Evolutionary conservation across 176 grass and related monocot genomes (phyloP).

Genomic region (Bonia amplexicaulis): DNA sequence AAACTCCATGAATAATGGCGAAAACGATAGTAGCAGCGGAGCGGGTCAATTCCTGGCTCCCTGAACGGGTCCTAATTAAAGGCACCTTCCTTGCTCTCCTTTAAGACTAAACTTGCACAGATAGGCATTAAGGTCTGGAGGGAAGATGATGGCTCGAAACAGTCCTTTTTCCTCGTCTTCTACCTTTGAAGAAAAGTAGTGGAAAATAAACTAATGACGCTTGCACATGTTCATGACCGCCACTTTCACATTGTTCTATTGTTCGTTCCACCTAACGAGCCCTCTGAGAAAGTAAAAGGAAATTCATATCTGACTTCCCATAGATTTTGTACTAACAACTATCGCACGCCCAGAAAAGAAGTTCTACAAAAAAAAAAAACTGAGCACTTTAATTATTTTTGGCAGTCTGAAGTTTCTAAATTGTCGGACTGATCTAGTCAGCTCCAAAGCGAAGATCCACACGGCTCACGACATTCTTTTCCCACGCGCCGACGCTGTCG

Average conservation of each 20-base stretch:
- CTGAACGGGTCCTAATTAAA: not conserved
- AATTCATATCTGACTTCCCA: not conserved
- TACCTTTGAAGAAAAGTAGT: not conserved
- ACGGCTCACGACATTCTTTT: not conserved
- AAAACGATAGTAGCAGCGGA: not conserved
- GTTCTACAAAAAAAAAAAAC: not conserved
- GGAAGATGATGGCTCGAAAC: not conserved
- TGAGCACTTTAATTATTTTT: not conserved
- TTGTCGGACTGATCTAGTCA: not conserved
- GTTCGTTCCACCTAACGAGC: not conserved
- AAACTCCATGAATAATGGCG: conserved; percentile 8
- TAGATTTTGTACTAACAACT: not conserved
- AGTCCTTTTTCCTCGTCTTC: not conserved
- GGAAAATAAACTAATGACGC: not conserved
- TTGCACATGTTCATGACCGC: not conserved
- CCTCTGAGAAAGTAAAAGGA: not conserved
- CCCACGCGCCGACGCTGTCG: not conserved
- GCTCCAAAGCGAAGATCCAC: not conserved
- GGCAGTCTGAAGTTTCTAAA: not conserved
- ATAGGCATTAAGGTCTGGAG: not conserved
- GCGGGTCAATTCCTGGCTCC: not conserved
- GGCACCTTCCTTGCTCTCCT: conserved; percentile 23
- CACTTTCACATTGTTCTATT: not conserved
- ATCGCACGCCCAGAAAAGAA: not conserved
- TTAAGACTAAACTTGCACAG: not conserved